These are phyloP conservation scores for Vicia faba DNA, from an alignment of 306 rosid species.

Conservation along the genomic window DNA sequence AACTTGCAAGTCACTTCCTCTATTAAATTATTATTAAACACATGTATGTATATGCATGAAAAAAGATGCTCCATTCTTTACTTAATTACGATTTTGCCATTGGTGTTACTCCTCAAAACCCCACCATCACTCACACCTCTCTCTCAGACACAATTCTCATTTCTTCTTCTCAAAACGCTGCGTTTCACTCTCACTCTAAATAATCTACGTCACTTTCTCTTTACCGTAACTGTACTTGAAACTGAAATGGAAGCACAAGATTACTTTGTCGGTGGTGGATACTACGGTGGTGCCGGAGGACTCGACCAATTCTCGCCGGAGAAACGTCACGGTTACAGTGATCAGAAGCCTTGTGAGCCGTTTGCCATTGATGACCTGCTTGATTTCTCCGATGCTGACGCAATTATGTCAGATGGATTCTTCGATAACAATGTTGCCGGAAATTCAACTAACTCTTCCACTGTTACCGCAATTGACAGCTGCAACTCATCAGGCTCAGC, in stretches of 20 bases:
- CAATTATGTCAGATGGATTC: constrained; percentile 62
- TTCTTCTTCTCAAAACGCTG: constrained; percentile 11
- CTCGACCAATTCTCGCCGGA: constrained; percentile 47
- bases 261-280: constrained; percentile 67
- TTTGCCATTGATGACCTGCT: constrained; percentile 85
- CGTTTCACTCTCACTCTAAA: constrained; percentile 28
- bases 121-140: constrained; percentile 52
- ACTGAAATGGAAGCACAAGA: constrained; percentile 66
- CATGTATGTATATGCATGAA: constrained; percentile 48
- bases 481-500: constrained; percentile 74
- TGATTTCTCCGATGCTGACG: constrained; percentile 82
- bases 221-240: neutral
- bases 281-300: constrained; percentile 51
- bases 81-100: constrained; percentile 52
- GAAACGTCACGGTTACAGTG: constrained; percentile 40
- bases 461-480: constrained; percentile 72
- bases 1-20: constrained; percentile 72
- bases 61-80: constrained; percentile 48
- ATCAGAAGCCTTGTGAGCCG: constrained; percentile 58
- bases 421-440: constrained; percentile 70
- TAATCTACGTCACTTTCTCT: constrained; percentile 3
- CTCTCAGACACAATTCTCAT: constrained; percentile 29
- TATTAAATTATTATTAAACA: constrained; percentile 41
- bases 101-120: constrained; percentile 74
- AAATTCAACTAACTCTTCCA: constrained; percentile 64